Base-by-base conservation (phyloP, 306 rosid genomes). In the Prunus dulcis region DNA sequence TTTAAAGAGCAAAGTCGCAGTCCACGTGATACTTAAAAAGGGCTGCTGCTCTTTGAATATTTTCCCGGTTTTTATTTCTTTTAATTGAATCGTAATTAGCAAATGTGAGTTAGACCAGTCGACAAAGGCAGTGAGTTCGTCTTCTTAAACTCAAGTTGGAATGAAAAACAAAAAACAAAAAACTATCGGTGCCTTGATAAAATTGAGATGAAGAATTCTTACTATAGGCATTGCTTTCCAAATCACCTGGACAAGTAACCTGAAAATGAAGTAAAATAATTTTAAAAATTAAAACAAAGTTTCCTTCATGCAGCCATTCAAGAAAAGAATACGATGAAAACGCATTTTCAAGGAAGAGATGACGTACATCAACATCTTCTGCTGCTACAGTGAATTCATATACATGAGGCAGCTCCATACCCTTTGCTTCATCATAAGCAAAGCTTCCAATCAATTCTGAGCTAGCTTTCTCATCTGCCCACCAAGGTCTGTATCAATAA, bases 311-410 rank as follows among this genome's bases (percentile, higher is more conserved):
- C 77, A 30, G 76, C 72, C 62, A 41, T 32, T 46, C 71, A 92
- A 92, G 89, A 81, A 90, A 90, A 74, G 93, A 80, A 85, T 77
- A 71, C 52, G 71, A 75, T 22, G 65, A 71, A 81, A 67, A 52
- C 57, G 52, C 25, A 9, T 43, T 17, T 19, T 46, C 52, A 81
- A 27, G 86, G n/a, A 78, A 80, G 72, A 64, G 25, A 53, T 53
- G 7, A 60, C 41, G 27, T 34, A 13, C 18, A 18, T 15, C 45
- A 55, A 43, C 52, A 34, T 67, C 80, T 79, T 81, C 83, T 30
- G 46, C 15, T 69, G 52, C 52, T 19, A 38, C 45, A 28, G 67
- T 68, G 64, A 78, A 57, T 55, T n/a, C 30, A 60, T 64, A 38
- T 41, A 8, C 68, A 55, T 68, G 20, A 28, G 45, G 67, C 45